Percentiles rank a stretch among this genome's conserved stretches.
Evolutionary conservation across 2,329 filamentous ascomycete species (phyloP).

Genomic region (Lecanicillium sp.): DNA sequence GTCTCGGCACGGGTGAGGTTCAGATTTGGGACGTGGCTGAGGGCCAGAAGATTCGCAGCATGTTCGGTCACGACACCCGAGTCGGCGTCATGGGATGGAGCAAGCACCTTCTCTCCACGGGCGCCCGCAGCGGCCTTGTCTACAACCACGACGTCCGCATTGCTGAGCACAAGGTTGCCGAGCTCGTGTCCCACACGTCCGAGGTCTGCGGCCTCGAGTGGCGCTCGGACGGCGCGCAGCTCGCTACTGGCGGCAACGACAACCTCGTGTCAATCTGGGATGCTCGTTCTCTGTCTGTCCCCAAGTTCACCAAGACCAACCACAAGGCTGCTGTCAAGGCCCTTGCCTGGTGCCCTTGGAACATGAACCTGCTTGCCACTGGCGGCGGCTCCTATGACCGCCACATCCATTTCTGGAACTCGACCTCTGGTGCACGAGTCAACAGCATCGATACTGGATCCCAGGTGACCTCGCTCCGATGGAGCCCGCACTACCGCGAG

Average conservation of each 20-base stretch:
- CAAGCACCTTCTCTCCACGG: slow-evolving; percentile 94
- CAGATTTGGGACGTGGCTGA: slow-evolving; percentile 99
- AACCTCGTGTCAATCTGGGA: slow-evolving; percentile 99
- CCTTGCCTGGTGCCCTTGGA: slow-evolving; percentile 97
- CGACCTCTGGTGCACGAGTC: slow-evolving; percentile 90
- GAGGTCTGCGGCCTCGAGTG: slow-evolving; percentile 98
- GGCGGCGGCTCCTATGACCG: slow-evolving; percentile 94
- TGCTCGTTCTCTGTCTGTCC: slow-evolving; percentile 81
- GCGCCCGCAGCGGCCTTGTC: slow-evolving; percentile 87
- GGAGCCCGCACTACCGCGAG: slow-evolving; percentile 96
- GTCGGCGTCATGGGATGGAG: slow-evolving; percentile 99
- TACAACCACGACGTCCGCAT: slow-evolving; percentile 99
- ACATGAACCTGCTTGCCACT: slow-evolving; percentile 91
- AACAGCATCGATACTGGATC: slow-evolving; percentile 99
- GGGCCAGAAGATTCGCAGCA: slow-evolving; percentile 90
- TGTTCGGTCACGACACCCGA: slow-evolving; percentile 94
- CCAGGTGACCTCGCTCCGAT: slow-evolving; percentile 91
- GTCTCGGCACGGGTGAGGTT: slow-evolving; percentile 89
- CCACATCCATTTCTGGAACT: slow-evolving; percentile 99
- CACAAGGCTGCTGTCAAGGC: slow-evolving; percentile 98
- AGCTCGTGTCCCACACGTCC: slow-evolving; percentile 93
- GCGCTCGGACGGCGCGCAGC: slow-evolving; percentile 91
- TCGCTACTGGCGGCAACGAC: slow-evolving; percentile 96
- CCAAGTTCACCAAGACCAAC: slow-evolving; percentile 99
- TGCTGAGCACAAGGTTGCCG: slow-evolving; percentile 94